Base-by-base conservation (phyloP, 495 filamentous ascomycete species). In the Cudoniella acicularis region DNA sequence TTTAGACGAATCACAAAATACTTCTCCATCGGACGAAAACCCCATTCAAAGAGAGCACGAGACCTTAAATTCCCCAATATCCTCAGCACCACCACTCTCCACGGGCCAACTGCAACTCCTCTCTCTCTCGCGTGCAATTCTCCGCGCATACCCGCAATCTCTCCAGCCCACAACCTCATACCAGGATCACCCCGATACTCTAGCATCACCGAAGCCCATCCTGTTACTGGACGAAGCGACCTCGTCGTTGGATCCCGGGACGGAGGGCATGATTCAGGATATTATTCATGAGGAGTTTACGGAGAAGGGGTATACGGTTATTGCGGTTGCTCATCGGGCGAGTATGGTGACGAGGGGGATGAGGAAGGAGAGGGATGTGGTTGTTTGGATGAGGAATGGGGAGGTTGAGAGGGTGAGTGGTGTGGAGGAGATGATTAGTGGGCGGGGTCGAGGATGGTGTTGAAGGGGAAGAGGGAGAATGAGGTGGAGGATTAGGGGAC, bases 91-190 rank as follows among this genome's bases (percentile, higher is more conserved):
- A 43, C 72, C 73, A 59, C 74, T 87, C 3, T 84, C 79, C 0
- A 78, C 81, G 48, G 86, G 86, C 0, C 85, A 89, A 62, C 74
- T 74, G 36, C 86, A 88, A 70, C 77, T 89, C 3, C 79, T 88
- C 62, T 80, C 79, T 59, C 74, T 89, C n/a, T 83, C 80, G 2
- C 75, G 85, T 1, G 85, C 82, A 0, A 69, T 89, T 9, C 69
- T 89, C 26, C 69, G 78, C 23, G 64, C 20, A 23, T 26, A 41
- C 36, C 45, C 63, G 54, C n/a, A n/a, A n/a, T n/a, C n/a, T n/a
- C n/a, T n/a, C n/a, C n/a, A n/a, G n/a, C 1, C 23, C 24, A 1
- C 3, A 27, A 13, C 8, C 13, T 21, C 17, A 3, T 21, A 17
- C 26, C 21, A 17, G 23, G 1, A 26, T 47, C 30, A 4, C 30